These are phyloP conservation scores for Beauveria sp. DNA, from an alignment of 2,329 filamentous ascomycete species.

Conservation along the genomic window DNA sequence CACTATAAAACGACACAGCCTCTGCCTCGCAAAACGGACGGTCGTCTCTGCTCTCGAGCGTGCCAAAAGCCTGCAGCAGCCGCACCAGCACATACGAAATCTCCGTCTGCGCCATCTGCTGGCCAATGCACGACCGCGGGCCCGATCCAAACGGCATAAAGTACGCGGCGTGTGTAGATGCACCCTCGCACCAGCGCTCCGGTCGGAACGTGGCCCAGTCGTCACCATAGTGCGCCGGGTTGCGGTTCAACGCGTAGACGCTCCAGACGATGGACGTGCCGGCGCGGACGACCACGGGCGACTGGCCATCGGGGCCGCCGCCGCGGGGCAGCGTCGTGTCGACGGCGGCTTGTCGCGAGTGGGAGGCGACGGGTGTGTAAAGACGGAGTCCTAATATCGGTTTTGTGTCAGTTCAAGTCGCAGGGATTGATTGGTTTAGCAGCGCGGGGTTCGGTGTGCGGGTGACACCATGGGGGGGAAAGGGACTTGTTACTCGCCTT, in stretches of 20 bases:
- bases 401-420: background rate
- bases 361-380: constrained; percentile 19
- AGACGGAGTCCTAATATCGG: background rate
- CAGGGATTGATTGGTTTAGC: too few species aligned
- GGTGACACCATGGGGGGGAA: background rate
- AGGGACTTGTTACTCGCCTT: background rate
- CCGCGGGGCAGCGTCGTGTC: constrained; percentile 45
- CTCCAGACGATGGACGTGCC: constrained; percentile 31
- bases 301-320: constrained; percentile 39
- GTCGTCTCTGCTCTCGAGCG: background rate
- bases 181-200: constrained; percentile 1
- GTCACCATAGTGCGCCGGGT: constrained; percentile 3
- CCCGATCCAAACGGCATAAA: constrained; percentile 11
- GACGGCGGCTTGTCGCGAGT: constrained; percentile 27
- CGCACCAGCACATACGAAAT: constrained; percentile 6
- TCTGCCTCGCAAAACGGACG: constrained; percentile 6
- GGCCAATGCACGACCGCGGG: constrained; percentile 8
- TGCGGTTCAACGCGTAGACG: constrained; percentile 8
- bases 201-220: constrained; percentile 8
- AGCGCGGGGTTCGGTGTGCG: background rate
- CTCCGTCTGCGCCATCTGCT: constrained; percentile 9
- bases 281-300: constrained; percentile 41
- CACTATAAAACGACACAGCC: constrained; percentile 7
- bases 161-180: background rate
- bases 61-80: constrained; percentile 1